phyloP scores from a whole-genome alignment of 163 green algal species.

The Scenedesmus sp. region DNA sequence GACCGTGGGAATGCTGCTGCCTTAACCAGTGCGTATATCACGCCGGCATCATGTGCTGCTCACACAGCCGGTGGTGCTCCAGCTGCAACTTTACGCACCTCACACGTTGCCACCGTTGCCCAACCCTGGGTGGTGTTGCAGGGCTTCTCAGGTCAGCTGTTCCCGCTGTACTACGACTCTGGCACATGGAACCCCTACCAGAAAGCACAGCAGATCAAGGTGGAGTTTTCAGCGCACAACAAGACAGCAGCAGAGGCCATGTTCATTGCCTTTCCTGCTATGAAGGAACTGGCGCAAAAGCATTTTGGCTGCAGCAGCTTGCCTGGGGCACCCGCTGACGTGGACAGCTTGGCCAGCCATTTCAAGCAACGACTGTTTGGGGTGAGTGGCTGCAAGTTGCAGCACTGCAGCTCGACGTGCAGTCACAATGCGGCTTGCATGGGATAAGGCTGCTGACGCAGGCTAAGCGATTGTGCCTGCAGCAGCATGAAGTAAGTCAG shows the following conservation, averaged over 20 bases:
- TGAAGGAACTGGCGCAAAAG: constrained; percentile 17
- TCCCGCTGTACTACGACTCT: constrained; percentile 47
- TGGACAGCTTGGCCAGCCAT: constrained; percentile 31
- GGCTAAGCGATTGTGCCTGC: too few species aligned
- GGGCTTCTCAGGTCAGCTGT: constrained; percentile 48
- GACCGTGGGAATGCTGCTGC: too few species aligned
- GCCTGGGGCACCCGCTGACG: constrained; percentile 48
- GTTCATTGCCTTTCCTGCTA: constrained; percentile 42
- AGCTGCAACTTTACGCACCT: too few species aligned
- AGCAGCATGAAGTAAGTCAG: too few species aligned
- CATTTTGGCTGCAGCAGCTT: constrained; percentile 45
- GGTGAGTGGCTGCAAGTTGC: too few species aligned
- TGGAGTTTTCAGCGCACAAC: constrained; percentile 30
- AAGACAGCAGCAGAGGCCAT: constrained; percentile 20
- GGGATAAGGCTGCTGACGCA: too few species aligned
- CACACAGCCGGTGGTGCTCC: too few species aligned
- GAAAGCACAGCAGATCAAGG: constrained; percentile 26
- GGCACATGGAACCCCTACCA: constrained; percentile 46
- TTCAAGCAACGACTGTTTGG: constrained; percentile 48
- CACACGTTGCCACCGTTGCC: too few species aligned
- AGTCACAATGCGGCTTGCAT: too few species aligned
- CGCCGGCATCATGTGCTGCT: background rate
- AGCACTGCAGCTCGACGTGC: too few species aligned
- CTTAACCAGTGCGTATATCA: too few species aligned
- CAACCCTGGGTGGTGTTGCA: background rate